Base-by-base conservation (phyloP, 305 asterid species). In the Fraxinus angustifolia region DNA sequence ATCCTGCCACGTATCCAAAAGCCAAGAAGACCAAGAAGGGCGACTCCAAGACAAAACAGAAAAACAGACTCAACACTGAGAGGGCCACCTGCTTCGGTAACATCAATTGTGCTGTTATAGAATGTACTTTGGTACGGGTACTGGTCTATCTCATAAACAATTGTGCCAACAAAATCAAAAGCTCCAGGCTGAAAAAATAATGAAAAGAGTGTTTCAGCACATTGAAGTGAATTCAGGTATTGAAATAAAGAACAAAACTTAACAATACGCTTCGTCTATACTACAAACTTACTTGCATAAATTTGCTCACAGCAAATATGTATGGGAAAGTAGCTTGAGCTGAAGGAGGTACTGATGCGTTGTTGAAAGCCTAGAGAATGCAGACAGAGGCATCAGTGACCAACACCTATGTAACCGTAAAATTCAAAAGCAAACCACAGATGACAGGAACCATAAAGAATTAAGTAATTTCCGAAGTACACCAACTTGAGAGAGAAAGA, bases 81-180 rank as follows among this genome's bases (percentile, higher is more conserved):
- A 78, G 86, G 82, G 82, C 97, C 96, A 28, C 99, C 95, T 16
- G 91, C 81, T 85, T 96, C 99, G 42, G 88, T 48, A 86, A 96
- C 98, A 90, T 96, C 99, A 82, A 96, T 89, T 78, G 99, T 96
- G 78, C 97, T 93, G 81, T 96, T 96, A 86, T 92, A 94, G 90
- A 96, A 96, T 67, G 93, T 90, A 67, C 83, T 93, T 80, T 96
- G 97, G 85, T 90, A 93, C 1, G 95, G 97, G 33, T 85, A 83
- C 62, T 90, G 92, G 86, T 90, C 97, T 28, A 96, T 92, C 89
- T 94, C 99, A 76, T 96, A 96, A 16, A 94, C 92, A 87, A 96
- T 89, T 76, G 90, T 91, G 28, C 97, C 99, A 77, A 92, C 94
- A 33, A 96, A 93, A 91, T 94, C 97, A 89, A 89, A 96, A 75